Conservation (phyloP, 2,329 filamentous ascomycete species). For the Ophiostoma triangulosporum region DNA sequence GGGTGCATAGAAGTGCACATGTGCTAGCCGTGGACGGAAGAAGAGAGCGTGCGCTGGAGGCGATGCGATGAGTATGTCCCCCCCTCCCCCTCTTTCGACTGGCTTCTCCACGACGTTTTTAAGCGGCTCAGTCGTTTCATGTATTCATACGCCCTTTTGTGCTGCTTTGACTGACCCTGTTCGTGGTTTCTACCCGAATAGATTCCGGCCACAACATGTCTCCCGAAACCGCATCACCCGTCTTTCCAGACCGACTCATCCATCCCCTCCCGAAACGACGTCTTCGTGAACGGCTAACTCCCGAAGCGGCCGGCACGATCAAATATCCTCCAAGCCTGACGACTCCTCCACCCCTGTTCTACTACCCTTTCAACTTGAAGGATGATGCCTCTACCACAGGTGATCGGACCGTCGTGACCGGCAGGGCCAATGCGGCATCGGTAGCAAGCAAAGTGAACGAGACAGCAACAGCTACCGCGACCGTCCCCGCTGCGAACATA, state of each 20-base stretch:
- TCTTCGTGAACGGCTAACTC: conserved; percentile 74
- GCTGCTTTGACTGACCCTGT: neutral
- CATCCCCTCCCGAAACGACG: conserved; percentile 81
- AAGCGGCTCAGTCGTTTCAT: too few relatives aligned
- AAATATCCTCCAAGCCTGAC: conserved; percentile 67
- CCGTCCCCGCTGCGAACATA: neutral
- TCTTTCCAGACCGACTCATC: conserved; percentile 84
- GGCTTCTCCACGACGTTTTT: neutral
- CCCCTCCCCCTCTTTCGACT: conserved; percentile 1
- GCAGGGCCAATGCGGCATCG: neutral
- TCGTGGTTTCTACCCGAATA: conserved; percentile 17
- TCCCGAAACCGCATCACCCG: conserved; percentile 62
- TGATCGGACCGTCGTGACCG: conserved; percentile 25
- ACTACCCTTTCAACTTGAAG: conserved; percentile 49
- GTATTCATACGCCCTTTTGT: too few relatives aligned
- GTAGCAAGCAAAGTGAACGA: neutral
- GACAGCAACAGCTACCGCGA: neutral
- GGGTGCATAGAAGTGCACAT: conserved; percentile 7
- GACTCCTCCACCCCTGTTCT: conserved; percentile 61
- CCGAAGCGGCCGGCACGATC: conserved; percentile 71
- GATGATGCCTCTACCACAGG: conserved; percentile 26
- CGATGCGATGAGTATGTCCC: conserved; percentile 12
- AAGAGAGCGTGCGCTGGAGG: conserved; percentile 6
- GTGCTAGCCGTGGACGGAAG: conserved; percentile 1
- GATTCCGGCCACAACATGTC: conserved; percentile 43